These are phyloP conservation scores for Penicillium alfredii DNA, from an alignment of 495 filamentous ascomycete genomes.

Conservation along the genomic window DNA sequence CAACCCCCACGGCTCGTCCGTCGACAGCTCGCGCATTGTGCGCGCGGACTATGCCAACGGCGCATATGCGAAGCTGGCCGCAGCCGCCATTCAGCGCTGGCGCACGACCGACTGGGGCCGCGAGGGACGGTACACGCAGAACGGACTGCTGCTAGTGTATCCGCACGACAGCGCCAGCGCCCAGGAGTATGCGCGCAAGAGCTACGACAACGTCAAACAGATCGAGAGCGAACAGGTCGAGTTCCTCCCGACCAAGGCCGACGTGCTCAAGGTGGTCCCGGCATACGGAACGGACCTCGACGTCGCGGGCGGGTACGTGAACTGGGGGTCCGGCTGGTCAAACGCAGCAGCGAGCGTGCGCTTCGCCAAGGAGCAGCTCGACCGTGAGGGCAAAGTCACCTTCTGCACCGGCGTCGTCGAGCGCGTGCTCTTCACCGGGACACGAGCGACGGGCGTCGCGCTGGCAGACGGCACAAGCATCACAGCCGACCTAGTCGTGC, in stretches of 20 bases:
- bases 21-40: conserved; percentile 74
- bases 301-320: conserved; percentile 71
- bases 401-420: conserved; percentile 60
- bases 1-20: conserved; percentile 61
- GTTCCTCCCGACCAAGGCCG: conserved; percentile 39
- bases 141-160: conserved; percentile 64
- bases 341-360: conserved; percentile 70
- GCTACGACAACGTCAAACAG: conserved; percentile 57
- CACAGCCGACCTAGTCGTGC: conserved; percentile 64
- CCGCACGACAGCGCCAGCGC: conserved; percentile 44
- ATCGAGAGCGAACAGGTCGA: conserved; percentile 42
- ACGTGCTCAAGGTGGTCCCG: conserved; percentile 37
- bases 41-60: conserved; percentile 74
- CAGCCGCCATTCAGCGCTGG: conserved; percentile 65
- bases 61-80: conserved; percentile 64
- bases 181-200: conserved; percentile 58
- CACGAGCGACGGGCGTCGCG: conserved; percentile 42
- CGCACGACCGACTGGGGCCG: conserved; percentile 55
- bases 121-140: conserved; percentile 67
- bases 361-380: conserved; percentile 59
- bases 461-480: conserved; percentile 49
- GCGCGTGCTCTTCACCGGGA: conserved; percentile 44
- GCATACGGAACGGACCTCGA: conserved; percentile 42
- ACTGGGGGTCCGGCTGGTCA: conserved; percentile 74
- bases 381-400: conserved; percentile 51